Base-by-base conservation (phyloP, 2,329 filamentous ascomycete species). In the Cladosporium sp. region DNA sequence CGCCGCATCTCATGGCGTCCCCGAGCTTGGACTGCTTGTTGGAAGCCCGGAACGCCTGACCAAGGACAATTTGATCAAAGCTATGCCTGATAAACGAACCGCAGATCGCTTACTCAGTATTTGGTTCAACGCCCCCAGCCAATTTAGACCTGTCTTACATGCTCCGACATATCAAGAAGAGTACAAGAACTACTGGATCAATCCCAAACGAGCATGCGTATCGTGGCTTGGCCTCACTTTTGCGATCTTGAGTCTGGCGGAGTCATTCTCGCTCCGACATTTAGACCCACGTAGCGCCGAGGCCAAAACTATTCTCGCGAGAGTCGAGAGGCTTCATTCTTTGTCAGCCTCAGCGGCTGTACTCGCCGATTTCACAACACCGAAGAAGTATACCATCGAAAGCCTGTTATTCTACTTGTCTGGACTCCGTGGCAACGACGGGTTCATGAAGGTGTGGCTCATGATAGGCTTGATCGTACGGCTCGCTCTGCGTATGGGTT, bases 61-160 rank as follows among this genome's bases (percentile, higher is more conserved):
- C 5, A 73, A 72, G 62, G 71, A 72, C 26, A 70, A 77, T 58
- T 67, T 77, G 11, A 71, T 77, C 26, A 63, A 70, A 36, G 67
- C 67, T 10, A 66, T 77, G n/a, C 76, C 76, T n/a, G 70, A 72
- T 39, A 77, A 75, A 67, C 63, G 64, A 48, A 68, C 71, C 6
- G 70, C 73, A 39, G 76, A 78, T 64, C 66, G 72, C 7, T 64
- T 73, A 25, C 70, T 75, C 6, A 73, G 69, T 26, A 67, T 75
- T 10, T 77, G 75, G 75, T 77, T 77, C 70, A 76, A 76, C 51
- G 71, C 72, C 3, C 70, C 72, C 0, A 73, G 77, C 61, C 74
- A 75, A 0, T 76, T 76, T 65, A 76, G 75, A 63, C 67, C 68
- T 74, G 88, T 95, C 69, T 86, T 95, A 59, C 92, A 96, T 73